phyloP scores from a whole-genome alignment of 192 early-diverging fungal genomes.

The Helicostylum pulchrum region DNA sequence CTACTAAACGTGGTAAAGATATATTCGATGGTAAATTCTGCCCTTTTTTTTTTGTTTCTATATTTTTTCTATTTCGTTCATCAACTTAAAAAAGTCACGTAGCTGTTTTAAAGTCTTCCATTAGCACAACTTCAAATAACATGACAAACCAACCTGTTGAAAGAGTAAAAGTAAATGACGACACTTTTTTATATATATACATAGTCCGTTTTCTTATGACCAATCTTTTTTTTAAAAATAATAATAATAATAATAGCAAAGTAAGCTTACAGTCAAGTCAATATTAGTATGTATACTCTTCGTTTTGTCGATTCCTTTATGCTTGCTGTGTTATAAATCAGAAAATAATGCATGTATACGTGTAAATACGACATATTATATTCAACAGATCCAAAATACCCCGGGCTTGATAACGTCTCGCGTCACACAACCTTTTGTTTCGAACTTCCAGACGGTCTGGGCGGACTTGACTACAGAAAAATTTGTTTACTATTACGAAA shows the following conservation, averaged over 20 bases:
- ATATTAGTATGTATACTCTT: no score
- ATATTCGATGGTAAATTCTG: constrained; percentile 7
- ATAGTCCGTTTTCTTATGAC: no score
- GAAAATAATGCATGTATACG: no score
- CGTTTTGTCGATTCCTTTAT: no score
- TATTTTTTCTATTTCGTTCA: background rate
- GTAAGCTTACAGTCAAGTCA: background rate
- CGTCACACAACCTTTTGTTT: no score
- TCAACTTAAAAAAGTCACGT: background rate
- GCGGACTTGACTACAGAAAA: background rate
- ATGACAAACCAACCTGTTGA: background rate
- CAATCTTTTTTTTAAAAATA: no score
- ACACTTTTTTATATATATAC: no score
- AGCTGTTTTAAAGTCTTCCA: constrained; percentile 1
- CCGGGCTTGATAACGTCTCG: no score
- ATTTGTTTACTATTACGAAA: background rate
- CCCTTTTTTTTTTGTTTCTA: background rate
- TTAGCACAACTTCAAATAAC: background rate
- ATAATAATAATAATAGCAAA: background rate
- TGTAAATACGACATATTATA: no score
- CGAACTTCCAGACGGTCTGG: no score
- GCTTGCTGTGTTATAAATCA: no score
- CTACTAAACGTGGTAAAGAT: background rate
- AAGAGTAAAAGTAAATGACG: background rate
- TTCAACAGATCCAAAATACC: no score